Percentiles rank a stretch among this genome's conserved stretches.
Evolutionary conservation across 2,329 filamentous ascomycete species (phyloP).

Genomic region (Nakataea oryzae): DNA sequence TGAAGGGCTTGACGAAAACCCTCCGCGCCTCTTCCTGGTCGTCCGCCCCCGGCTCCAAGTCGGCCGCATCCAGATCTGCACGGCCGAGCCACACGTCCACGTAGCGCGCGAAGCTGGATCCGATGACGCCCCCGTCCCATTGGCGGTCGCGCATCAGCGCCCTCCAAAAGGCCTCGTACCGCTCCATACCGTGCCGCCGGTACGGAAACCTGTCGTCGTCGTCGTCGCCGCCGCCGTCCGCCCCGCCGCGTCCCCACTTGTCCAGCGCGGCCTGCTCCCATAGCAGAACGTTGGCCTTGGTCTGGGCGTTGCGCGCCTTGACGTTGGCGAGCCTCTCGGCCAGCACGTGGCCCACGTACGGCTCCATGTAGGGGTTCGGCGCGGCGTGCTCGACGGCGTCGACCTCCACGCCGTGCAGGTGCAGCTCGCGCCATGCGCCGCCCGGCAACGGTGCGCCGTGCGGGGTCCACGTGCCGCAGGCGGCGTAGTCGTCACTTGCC

Average conservation of each 20-base stretch:
- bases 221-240: too few relatives aligned
- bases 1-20: not conserved
- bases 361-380: not conserved
- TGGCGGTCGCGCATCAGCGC: not conserved
- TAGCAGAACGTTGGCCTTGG: not conserved
- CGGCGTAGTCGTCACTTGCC: not conserved
- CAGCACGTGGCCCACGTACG: not conserved
- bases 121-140: not conserved
- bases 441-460: too few relatives aligned
- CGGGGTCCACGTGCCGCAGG: too few relatives aligned
- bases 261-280: not conserved
- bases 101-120: not conserved
- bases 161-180: not conserved
- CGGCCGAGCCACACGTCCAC: not conserved
- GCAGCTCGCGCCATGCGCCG: not conserved
- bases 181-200: not conserved
- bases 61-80: too few relatives aligned
- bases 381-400: not conserved
- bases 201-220: not conserved
- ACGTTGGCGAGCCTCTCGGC: not conserved
- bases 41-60: too few relatives aligned
- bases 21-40: not conserved
- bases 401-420: not conserved
- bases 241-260: not conserved
- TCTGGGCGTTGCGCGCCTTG: not conserved